phyloP scores from a whole-genome alignment of 2,329 filamentous ascomycete species.

The Cadophora gregata region DNA sequence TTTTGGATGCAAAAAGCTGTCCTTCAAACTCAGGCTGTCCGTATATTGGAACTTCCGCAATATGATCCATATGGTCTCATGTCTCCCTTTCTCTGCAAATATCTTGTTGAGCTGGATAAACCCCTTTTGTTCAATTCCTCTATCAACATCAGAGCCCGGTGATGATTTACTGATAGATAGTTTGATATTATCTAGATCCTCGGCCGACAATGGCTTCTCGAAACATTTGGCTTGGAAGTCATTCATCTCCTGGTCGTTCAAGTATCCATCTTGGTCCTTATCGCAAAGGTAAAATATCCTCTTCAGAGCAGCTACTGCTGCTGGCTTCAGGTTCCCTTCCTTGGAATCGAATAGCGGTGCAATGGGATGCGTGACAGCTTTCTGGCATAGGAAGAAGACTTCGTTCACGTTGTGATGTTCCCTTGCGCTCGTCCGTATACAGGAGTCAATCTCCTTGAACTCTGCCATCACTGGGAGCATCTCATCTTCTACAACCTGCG shows the following conservation, averaged over 20 bases:
- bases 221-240: constrained; percentile 94
- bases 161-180: constrained; percentile 76
- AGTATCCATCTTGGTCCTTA: constrained; percentile 91
- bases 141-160: constrained; percentile 65
- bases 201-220: constrained; percentile 79
- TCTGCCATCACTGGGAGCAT: constrained; percentile 98
- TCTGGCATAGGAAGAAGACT: constrained; percentile 97
- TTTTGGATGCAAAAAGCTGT: constrained; percentile 89
- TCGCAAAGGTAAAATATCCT: constrained; percentile 96
- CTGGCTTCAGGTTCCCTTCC: constrained; percentile 85
- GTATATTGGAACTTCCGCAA: constrained; percentile 94
- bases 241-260: constrained; percentile 89
- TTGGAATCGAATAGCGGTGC: constrained; percentile 97
- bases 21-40: constrained; percentile 89
- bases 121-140: constrained; percentile 80
- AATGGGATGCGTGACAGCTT: constrained; percentile 96
- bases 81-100: constrained; percentile 95
- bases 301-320: constrained; percentile 83
- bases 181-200: constrained; percentile 92
- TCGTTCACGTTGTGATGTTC: constrained; percentile 95
- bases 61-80: constrained; percentile 99
- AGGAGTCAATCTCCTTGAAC: constrained; percentile 98
- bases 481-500: constrained; percentile 92
- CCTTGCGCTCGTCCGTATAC: constrained; percentile 90
- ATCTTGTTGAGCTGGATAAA: constrained; percentile 94